Evolutionary conservation across 805 yeast genomes (phyloP), one percentile per base, ranked within the genome.

Genomic region (Metahyphopichia silvanorum): DNA sequence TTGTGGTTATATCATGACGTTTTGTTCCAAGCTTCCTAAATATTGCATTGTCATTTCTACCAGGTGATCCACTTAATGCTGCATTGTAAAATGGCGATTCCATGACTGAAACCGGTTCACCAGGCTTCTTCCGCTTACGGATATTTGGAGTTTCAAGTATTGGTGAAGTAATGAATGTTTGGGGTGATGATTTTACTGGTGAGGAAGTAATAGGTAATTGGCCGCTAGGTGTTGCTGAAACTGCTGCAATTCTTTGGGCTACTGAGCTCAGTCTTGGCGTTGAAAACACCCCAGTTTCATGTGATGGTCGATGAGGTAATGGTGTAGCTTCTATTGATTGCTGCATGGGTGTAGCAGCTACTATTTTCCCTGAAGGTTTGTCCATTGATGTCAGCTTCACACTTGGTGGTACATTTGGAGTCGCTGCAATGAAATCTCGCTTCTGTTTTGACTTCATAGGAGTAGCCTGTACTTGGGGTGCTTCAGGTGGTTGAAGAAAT

Each of bases 61-160:
- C 16, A n/a, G 53, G 53, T 5, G 54, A 46, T 2, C 47, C 52
- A 22, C 43, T 35, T 13, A 44, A 36, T 7, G 27, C 33, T 2
- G 51, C 46, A 11, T 47, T 50, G 35, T 43, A 63, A 35, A 61
- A 62, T 5, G 73, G 73, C 1, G 73, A 68, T 15, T 55, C 56
- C 25, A 39, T 44, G 4, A 58, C 43, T 0, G 59, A 35, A 2
- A 61, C 51, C 1, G 62, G 63, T n/a, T 57, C 66, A 4, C 73
- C 66, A 1, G 69, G 71, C 33, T 40, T 44, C 14, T 27, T 41
- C 12, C 41, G 23, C 26, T 26, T 41, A 8, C 32, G 27, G 2
- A 26, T 12, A 10, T 22, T 26, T n/a, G 31, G 23, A 8, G 27
- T 22, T 6, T 19, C 16, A 1, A 29, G 22, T 12, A 38, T 24